Percentiles rank a stretch among this genome's conserved stretches.
Evolutionary conservation across 257 asterid genomes (phyloP).

Genomic region (Solanum piurae): DNA sequence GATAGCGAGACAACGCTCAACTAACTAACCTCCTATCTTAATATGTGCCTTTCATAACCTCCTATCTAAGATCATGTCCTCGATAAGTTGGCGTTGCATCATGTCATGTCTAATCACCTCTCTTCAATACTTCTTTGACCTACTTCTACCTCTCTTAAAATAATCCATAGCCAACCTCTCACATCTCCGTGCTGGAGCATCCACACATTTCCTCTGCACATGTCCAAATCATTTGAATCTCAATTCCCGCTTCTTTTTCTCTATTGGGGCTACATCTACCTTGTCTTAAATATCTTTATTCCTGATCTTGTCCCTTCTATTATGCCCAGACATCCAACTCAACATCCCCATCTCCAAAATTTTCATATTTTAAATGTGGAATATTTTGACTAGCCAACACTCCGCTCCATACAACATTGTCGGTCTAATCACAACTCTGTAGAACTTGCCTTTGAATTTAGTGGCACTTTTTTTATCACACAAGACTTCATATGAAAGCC

Average conservation of each 20-base stretch:
- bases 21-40: background rate
- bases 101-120: background rate
- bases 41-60: too few relatives aligned
- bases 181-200: too few relatives aligned
- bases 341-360: background rate
- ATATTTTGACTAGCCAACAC: background rate
- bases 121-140: too few relatives aligned
- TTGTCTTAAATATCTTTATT: too few relatives aligned
- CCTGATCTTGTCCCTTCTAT: background rate
- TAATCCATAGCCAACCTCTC: too few relatives aligned
- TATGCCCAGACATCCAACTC: background rate
- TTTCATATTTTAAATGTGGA: background rate
- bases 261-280: background rate
- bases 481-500: background rate
- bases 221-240: background rate
- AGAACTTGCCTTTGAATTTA: background rate
- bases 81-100: too few relatives aligned
- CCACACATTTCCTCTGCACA: too few relatives aligned
- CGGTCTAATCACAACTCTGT: background rate
- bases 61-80: background rate
- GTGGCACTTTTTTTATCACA: background rate
- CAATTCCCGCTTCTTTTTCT: too few relatives aligned
- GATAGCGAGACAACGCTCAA: background rate
- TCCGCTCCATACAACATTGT: background rate
- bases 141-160: too few relatives aligned